phyloP scores from a whole-genome alignment of 2,329 filamentous ascomycete genomes.

The Zalaria obscura region DNA sequence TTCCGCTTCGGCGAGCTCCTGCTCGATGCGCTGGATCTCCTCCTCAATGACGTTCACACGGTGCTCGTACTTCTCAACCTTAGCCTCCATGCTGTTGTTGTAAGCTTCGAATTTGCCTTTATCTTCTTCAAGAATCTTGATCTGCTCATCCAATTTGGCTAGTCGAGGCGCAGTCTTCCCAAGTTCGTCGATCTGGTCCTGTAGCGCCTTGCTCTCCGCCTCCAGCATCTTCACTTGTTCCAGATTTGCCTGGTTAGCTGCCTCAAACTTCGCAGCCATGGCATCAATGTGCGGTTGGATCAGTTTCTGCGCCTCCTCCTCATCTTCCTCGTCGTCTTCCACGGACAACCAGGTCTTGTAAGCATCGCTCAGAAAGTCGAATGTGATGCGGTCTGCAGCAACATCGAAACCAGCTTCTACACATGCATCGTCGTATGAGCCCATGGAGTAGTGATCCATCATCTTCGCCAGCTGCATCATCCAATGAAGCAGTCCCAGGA shows the following conservation, averaged over 20 bases:
- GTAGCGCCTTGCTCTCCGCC: constrained; percentile 65
- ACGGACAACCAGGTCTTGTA: constrained; percentile 91
- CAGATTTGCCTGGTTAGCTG: constrained; percentile 68
- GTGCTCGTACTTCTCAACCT: constrained; percentile 77
- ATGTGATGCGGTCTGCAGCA: constrained; percentile 81
- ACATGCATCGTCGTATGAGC: constrained; percentile 82
- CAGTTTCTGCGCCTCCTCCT: constrained; percentile 67
- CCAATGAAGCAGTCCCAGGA: constrained; percentile 89
- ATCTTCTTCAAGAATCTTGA: constrained; percentile 89
- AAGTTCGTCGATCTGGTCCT: constrained; percentile 77
- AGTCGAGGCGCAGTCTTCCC: constrained; percentile 77
- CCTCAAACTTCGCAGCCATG: constrained; percentile 82
- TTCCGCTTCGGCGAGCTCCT: constrained; percentile 66
- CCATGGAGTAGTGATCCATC: constrained; percentile 67
- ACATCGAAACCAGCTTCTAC: constrained; percentile 80
- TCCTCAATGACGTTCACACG: constrained; percentile 72
- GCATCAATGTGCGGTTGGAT: constrained; percentile 71
- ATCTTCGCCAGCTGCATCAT: constrained; percentile 97
- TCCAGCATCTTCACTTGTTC: constrained; percentile 77
- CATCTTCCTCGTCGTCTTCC: constrained; percentile 56
- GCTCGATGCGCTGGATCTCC: constrained; percentile 65
- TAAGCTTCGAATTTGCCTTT: constrained; percentile 92
- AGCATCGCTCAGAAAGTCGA: constrained; percentile 76
- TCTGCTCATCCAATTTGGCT: constrained; percentile 71
- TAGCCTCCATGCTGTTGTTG: constrained; percentile 68